phyloP scores from a whole-genome alignment of 768 basidiomycete species.

The Vararia minispora region DNA sequence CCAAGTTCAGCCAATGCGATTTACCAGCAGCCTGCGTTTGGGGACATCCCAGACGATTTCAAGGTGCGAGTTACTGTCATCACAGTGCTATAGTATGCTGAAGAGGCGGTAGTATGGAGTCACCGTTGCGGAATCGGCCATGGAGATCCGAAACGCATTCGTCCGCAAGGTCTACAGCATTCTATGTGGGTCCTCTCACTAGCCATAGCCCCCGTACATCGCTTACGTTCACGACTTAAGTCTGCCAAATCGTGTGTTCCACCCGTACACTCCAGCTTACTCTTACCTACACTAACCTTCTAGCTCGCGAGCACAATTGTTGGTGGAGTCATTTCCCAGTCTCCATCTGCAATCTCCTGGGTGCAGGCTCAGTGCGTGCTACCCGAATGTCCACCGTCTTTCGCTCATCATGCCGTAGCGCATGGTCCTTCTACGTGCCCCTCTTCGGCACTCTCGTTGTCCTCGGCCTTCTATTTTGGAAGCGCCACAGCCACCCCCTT shows the following conservation, averaged over 20 bases:
- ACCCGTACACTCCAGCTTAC: not conserved
- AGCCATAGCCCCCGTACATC: not conserved
- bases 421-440: slow-evolving; percentile 74
- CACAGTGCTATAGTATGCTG: slow-evolving; percentile 8
- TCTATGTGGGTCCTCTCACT: slow-evolving; percentile 49
- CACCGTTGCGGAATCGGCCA: slow-evolving; percentile 64
- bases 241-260: slow-evolving; percentile 57
- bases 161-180: slow-evolving; percentile 88
- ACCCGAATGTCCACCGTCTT: slow-evolving; percentile 1
- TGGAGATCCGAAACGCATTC: slow-evolving; percentile 76
- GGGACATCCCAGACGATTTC: slow-evolving; percentile 88
- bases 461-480: slow-evolving; percentile 79
- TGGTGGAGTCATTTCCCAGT: slow-evolving; percentile 59
- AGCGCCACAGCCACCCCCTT: slow-evolving; percentile 81
- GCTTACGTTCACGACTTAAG: slow-evolving; percentile 23
- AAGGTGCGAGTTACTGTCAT: slow-evolving; percentile 43
- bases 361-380: slow-evolving; percentile 54
- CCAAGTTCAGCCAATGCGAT: slow-evolving; percentile 36
- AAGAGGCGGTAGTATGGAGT: slow-evolving; percentile 54
- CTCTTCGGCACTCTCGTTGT: slow-evolving; percentile 72
- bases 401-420: slow-evolving; percentile 24
- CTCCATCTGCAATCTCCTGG: slow-evolving; percentile 51
- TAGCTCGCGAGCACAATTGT: slow-evolving; percentile 71
- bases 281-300: slow-evolving; percentile 5
- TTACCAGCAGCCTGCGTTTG: slow-evolving; percentile 62